Evolutionary conservation across 2,329 filamentous ascomycete species (phyloP).

Genomic region (Monascus ruber): DNA sequence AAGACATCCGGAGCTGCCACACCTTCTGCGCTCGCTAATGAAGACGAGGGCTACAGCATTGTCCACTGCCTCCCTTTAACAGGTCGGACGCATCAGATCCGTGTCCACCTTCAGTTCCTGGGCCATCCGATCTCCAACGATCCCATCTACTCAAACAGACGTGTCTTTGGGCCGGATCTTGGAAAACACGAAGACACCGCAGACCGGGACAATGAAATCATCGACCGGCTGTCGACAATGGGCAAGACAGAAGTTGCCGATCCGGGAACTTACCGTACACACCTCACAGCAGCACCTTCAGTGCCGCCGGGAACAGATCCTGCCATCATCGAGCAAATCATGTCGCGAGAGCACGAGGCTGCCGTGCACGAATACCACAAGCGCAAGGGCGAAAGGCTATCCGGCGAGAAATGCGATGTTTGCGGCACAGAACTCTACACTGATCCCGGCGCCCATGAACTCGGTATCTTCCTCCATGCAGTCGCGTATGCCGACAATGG

Average conservation of each 20-base stretch:
- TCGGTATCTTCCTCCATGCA: conserved; percentile 89
- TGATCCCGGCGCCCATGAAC: conserved; percentile 79
- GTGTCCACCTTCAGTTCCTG: conserved; percentile 87
- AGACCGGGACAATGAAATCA: conserved; percentile 79
- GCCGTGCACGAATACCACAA: conserved; percentile 87
- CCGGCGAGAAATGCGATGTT: conserved; percentile 65
- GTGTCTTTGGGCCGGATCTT: conserved; percentile 75
- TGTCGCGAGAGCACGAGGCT: conserved; percentile 50
- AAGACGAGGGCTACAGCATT: conserved; percentile 71
- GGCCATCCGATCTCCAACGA: conserved; percentile 96
- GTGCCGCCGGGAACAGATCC: conserved; percentile 26
- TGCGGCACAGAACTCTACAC: conserved; percentile 87
- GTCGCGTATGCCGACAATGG: conserved; percentile 75
- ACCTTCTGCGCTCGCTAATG: conserved; percentile 26
- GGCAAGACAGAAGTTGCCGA: conserved; percentile 88
- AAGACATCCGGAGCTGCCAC: conserved; percentile 18
- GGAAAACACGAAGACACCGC: conserved; percentile 56
- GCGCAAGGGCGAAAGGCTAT: conserved; percentile 67
- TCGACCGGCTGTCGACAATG: conserved; percentile 75
- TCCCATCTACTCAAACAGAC: conserved; percentile 90
- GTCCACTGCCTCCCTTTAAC: conserved; percentile 90
- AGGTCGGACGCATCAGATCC: conserved; percentile 85
- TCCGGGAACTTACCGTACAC: conserved; percentile 70
- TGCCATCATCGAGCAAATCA: conserved; percentile 27
- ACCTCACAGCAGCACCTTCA: conserved; percentile 27